Base-by-base conservation (phyloP, 176 grass and related monocot species). In the Saccharum officinarum region DNA sequence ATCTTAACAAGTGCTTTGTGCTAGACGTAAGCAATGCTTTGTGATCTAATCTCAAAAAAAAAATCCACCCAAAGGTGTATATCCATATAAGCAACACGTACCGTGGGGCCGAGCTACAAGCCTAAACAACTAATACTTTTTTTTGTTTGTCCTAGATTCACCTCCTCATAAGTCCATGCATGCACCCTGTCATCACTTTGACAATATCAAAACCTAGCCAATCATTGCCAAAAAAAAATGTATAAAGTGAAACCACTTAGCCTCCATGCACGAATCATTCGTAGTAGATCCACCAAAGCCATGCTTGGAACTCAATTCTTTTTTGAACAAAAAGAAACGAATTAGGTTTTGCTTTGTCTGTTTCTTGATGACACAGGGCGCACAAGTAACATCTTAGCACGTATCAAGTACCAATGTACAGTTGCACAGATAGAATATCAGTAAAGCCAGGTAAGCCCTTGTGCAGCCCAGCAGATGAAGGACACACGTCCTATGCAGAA, bases 401-500 rank as follows among this genome's bases (percentile, higher is more conserved):
- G 76, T 76, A 79, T 36, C 54, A 71, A 78, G 52, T 30, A 26
- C 10, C 8, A 62, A 62, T 62, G 3, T 26, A 60, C 10, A 6
- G 64, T 77, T 7, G 34, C 39, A 37, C 69, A 75, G 26, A 4
- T 61, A 50, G 38, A 60, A 66, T 69, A 41, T 42, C 54, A 26
- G 78, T 71, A 65, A 86, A 66, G 72, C 65, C 83, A 84, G 76
- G 68, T 23, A 84, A 66, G 64, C 15, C 4, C 37, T 50, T 18
- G 71, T 37, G 34, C 64, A 17, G 15, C 47, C 11, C 18, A 69
- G 34, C 77, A n/a, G 17, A 15, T 15, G 30, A 3, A 65, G 84
- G 88, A 87, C 88, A 90, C 84, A 79, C 82, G 88, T 79, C 88
- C 8, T 23, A 6, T 69, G 80, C 49, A 60, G 34, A 83, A 57